Evolutionary conservation across 768 basidiomycete species (phyloP).

Genomic region (Lactarius evosmus): DNA sequence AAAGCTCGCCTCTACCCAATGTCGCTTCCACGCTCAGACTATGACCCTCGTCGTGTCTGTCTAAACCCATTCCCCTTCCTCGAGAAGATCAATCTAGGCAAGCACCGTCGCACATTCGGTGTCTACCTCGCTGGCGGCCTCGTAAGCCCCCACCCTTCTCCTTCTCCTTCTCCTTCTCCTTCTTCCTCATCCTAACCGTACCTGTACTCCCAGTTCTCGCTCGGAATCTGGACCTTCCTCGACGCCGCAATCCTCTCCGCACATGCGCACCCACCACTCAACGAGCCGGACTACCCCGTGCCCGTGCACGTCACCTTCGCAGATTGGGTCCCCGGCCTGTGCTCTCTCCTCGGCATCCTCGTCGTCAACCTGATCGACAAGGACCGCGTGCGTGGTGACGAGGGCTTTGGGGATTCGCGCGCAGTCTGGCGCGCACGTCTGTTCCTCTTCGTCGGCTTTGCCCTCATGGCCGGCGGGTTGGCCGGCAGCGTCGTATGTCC

Average conservation of each 20-base stretch:
- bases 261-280: constrained; percentile 74
- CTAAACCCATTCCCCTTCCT: constrained; percentile 72
- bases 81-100: constrained; percentile 59
- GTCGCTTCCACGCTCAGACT: constrained; percentile 67
- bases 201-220: constrained; percentile 64
- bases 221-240: constrained; percentile 93
- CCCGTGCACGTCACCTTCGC: constrained; percentile 86
- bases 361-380: constrained; percentile 95
- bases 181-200: not conserved
- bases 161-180: constrained; percentile 16
- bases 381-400: constrained; percentile 76
- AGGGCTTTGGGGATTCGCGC: constrained; percentile 73
- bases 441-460: constrained; percentile 92
- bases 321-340: constrained; percentile 98
- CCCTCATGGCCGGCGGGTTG: constrained; percentile 94
- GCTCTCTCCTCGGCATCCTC: constrained; percentile 87
- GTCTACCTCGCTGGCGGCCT: constrained; percentile 91
- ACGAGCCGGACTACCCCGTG: constrained; percentile 61
- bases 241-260: constrained; percentile 90
- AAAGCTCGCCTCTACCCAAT: constrained; percentile 34
- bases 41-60: constrained; percentile 87
- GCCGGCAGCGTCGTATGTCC: constrained; percentile 91
- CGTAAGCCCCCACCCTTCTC: constrained; percentile 49
- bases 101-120: constrained; percentile 76
- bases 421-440: constrained; percentile 91